Base-by-base conservation (phyloP, 2,329 filamentous ascomycete species). In the Beauveria brongniartii region DNA sequence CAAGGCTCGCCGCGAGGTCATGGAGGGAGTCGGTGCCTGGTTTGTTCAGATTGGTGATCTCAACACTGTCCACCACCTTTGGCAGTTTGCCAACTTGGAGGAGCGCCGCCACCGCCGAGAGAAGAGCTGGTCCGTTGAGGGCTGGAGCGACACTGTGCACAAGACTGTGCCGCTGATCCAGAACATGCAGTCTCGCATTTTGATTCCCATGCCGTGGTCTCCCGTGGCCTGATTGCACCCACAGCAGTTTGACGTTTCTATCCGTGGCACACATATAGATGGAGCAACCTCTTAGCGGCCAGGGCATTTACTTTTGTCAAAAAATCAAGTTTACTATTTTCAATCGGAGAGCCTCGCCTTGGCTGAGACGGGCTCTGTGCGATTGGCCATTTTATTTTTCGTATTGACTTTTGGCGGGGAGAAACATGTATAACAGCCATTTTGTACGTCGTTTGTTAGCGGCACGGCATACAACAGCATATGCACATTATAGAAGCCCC, bases 1-100 rank as follows among this genome's bases (percentile, higher is more conserved):
- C 59, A 90, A 90, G 75, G 94, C 94, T 2, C 85, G 94, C 56
- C 85, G 92, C 55, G 92, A 97, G 76, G 93, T 97, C 60, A 99
- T 99, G 94, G 94, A 99, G 75, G 94, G 94, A 16, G 92, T 96
- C 0, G 92, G 93, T 37, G 94, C 94, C 7, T 99, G 94, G 94
- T 99, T 99, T 70, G 93, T 97, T 46, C 94, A 99, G 78, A 93
- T 99, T 69, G 94, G 94, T 63, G 93, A 97, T 59, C 81, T 99
- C 65, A 99, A 99, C 78, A 97, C 92, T 0, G 94, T 99, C 40
- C 92, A 99, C 74, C 93, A 97, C 73, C 82, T 99, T 24, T 99
- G 94, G 94, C 94, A 99, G 73, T 99, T 97, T 79, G 92, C 93
- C 67, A 91, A 99, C 74, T 77, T 99, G 63, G 92, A 97, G 75